A percentile compares a stretch with the other conserved stretches of the same genome.
phyloP scores from a whole-genome alignment of 202 grass and related monocot genomes.

The Musa balbisiana region DNA sequence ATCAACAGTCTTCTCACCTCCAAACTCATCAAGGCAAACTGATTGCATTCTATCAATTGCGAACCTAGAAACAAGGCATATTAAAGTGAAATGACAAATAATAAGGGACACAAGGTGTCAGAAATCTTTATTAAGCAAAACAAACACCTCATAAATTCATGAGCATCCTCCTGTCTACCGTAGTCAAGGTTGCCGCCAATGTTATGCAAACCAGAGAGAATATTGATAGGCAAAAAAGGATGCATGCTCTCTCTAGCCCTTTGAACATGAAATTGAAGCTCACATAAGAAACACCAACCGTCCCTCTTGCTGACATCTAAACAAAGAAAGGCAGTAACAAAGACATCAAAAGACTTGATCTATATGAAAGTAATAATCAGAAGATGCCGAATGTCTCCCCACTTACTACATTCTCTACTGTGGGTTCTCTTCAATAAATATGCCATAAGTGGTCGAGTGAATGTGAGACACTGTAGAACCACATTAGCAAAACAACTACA shows the following conservation, averaged over 20 bases:
- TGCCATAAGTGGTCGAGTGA: conserved; percentile 75
- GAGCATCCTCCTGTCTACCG: conserved; percentile 95
- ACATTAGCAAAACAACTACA: conserved; percentile 98
- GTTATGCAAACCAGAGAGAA: conserved; percentile 87
- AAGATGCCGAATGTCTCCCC: neutral
- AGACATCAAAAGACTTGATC: neutral
- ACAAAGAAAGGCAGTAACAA: neutral
- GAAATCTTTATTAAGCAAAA: neutral
- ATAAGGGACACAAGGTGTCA: too few relatives aligned
- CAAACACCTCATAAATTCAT: conserved; percentile 94
- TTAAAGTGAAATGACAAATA: too few relatives aligned
- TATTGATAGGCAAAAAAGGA: conserved; percentile 83
- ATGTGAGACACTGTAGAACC: conserved; percentile 89
- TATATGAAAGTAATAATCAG: too few relatives aligned
- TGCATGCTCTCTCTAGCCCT: conserved; percentile 45
- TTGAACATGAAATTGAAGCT: conserved; percentile 77
- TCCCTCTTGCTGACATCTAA: conserved; percentile 58
- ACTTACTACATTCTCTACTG: conserved; percentile 50
- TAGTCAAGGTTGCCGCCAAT: conserved; percentile 94
- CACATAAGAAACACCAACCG: conserved; percentile 94
- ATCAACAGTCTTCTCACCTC: conserved; percentile 86
- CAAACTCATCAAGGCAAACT: conserved; percentile 90
- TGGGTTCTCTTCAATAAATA: conserved; percentile 83
- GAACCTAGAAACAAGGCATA: conserved; percentile 41
- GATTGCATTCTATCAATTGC: conserved; percentile 97